A percentile compares a stretch with the other conserved stretches of the same genome.
Evolutionary conservation across 2,329 filamentous ascomycete species (phyloP).

Genomic region (Keithomyces neogunnii): DNA sequence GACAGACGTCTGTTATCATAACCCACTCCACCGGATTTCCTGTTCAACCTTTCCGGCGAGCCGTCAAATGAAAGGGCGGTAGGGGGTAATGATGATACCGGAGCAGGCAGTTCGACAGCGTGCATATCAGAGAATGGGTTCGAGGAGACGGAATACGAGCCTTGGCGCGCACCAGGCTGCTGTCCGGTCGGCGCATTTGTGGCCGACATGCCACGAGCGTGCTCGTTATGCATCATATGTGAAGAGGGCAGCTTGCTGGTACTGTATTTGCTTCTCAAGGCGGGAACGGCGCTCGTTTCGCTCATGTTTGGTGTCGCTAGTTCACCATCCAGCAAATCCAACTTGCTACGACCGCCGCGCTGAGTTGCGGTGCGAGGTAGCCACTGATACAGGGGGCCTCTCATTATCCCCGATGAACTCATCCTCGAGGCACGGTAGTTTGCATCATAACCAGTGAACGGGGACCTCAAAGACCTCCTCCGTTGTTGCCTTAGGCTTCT

Average conservation of each 20-base stretch:
- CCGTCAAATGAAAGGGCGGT: not conserved
- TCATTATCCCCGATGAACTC: conserved; percentile 4
- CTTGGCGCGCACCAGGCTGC: too few species aligned
- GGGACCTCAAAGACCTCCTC: not conserved
- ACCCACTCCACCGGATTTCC: conserved; percentile 8
- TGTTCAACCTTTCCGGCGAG: not conserved
- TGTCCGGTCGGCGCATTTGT: too few species aligned
- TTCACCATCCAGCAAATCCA: not conserved
- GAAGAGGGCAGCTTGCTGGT: not conserved
- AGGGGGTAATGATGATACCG: conserved; percentile 4
- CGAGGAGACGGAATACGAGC: conserved; percentile 8
- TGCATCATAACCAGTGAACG: conserved; percentile 19
- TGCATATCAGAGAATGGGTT: conserved; percentile 42
- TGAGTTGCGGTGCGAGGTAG: conserved; percentile 16
- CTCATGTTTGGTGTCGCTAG: not conserved
- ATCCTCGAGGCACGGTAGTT: conserved; percentile 11
- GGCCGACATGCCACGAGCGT: not conserved
- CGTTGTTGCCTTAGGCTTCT: conserved; percentile 18
- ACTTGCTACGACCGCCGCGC: conserved; percentile 14
- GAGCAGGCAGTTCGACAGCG: conserved; percentile 23
- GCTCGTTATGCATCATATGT: not conserved
- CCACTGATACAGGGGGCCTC: not conserved
- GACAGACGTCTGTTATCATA: conserved; percentile 37
- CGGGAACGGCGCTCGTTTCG: not conserved
- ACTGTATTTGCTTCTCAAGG: not conserved